Evolutionary conservation across 495 filamentous ascomycete species (phyloP), one percentile per base, ranked within the genome.

Genomic region (Podospora fimiseda): DNA sequence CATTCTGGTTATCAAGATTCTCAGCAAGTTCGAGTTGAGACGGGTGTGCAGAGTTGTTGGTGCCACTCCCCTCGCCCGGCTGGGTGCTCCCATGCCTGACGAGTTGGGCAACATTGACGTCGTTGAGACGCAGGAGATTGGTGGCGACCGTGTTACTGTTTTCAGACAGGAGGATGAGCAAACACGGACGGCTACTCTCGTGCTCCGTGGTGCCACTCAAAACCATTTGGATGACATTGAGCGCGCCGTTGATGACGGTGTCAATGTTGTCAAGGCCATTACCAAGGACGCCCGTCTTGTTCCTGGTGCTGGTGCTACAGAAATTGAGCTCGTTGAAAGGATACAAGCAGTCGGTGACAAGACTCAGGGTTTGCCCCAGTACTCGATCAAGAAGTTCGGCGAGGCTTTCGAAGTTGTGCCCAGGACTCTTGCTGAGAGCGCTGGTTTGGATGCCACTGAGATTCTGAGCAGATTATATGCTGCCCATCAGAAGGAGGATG

Each of bases 321-420:
- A 99, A 70, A 85, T 96, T 73, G 89, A 96, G 73, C 80, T 99
- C 43, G 84, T 95, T 18, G 90, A 95, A 74, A 83, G 90, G 58
- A 88, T 99, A 71, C 83, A 85, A 58, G 85, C 84, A 40, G 84
- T 89, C 51, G 93, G 84, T 1, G 93, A 97, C 61, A 88, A 85
- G 72, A 97, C 93, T 18, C 88, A 89, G 14, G 94, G 93, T 47
- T 73, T 99, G 42, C 81, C 89, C 22, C 94, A 97, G 72, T 89
- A 99, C 64, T 87, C 89, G 11, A 97, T 99, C 70, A 87, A 87
- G 69, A 99, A 99, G 71, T 99, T 85, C 64, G 94, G 86, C 48
- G 93, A 99, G 69, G 90, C 94, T 14, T 99, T 99, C 66, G 94
- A 99, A 70, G 90, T 99, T 46, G 83, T 99, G 40, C 90, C 94